phyloP scores from a whole-genome alignment of 192 early-diverging fungal species.

The Backusella sp. region DNA sequence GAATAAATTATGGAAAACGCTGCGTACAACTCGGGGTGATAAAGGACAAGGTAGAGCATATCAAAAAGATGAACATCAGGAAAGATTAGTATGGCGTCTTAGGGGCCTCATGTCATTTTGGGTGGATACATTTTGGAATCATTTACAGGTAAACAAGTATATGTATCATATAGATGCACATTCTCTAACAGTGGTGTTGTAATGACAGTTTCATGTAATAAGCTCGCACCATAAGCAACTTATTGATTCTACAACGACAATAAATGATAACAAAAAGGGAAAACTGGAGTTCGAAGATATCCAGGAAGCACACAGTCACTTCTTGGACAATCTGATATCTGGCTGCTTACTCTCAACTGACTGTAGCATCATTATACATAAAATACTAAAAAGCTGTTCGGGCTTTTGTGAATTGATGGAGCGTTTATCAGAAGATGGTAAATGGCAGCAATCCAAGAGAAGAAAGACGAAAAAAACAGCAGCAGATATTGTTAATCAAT shows the following conservation, averaged over 20 bases:
- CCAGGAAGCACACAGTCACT: constrained; percentile 33
- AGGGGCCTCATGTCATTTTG: constrained; percentile 66
- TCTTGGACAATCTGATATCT: constrained; percentile 28
- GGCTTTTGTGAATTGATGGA: constrained; percentile 29
- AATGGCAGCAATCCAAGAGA: constrained; percentile 12
- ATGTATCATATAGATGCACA: not conserved
- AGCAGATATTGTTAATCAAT: constrained; percentile 24
- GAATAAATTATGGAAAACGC: constrained; percentile 39
- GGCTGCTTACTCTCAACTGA: constrained; percentile 36
- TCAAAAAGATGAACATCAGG: constrained; percentile 16
- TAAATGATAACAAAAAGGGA: not conserved
- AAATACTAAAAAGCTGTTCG: constrained; percentile 23
- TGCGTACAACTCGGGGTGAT: constrained; percentile 14
- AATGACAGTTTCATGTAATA: constrained; percentile 18
- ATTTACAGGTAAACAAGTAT: constrained; percentile 58
- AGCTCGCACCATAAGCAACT: constrained; percentile 16
- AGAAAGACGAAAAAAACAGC: constrained; percentile 17
- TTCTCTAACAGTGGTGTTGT: not conserved
- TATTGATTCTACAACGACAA: not conserved
- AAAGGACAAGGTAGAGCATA: not conserved
- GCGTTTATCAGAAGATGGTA: constrained; percentile 15
- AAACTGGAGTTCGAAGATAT: constrained; percentile 44
- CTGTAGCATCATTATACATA: constrained; percentile 23
- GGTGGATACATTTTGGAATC: constrained; percentile 67
- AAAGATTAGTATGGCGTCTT: constrained; percentile 51